These are phyloP conservation scores for Fusarium sp. DNA, from an alignment of 2,329 filamentous ascomycete genomes.

Conservation along the genomic window DNA sequence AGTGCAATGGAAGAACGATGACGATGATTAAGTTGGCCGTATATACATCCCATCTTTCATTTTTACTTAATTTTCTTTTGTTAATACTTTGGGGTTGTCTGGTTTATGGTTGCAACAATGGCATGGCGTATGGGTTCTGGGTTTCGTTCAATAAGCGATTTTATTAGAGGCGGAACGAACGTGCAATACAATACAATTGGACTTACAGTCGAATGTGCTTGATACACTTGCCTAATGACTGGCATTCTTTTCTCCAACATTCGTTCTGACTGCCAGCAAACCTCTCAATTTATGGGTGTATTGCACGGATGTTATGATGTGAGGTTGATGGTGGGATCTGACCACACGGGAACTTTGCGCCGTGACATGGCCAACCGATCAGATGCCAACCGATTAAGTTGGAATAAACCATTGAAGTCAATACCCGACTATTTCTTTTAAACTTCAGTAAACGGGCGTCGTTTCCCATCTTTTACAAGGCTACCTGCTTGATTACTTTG, in stretches of 20 bases:
- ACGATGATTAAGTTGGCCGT: constrained; percentile 13
- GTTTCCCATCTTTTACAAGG: not conserved
- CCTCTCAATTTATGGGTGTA: too few species aligned
- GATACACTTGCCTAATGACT: not conserved
- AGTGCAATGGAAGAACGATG: constrained; percentile 33
- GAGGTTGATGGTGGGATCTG: not conserved
- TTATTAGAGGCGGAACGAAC: not conserved
- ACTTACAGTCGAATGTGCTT: too few species aligned
- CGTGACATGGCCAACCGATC: not conserved
- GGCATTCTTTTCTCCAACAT: too few species aligned
- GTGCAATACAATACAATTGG: not conserved
- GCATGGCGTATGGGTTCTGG: constrained; percentile 19
- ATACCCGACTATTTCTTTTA: not conserved
- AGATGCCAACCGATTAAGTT: not conserved
- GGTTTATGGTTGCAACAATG: not conserved
- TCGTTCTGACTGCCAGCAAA: too few species aligned
- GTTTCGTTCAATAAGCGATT: not conserved
- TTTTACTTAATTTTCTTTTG: constrained; percentile 4
- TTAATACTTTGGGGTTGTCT: constrained; percentile 5
- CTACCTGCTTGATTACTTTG: not conserved
- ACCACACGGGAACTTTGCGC: not conserved
- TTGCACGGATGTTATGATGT: not conserved
- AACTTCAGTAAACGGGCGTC: not conserved
- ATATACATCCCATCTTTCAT: not conserved
- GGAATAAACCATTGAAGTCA: not conserved